These are phyloP conservation scores for Adenanthera pavonina DNA, from an alignment of 306 rosid genomes.

Conservation along the genomic window DNA sequence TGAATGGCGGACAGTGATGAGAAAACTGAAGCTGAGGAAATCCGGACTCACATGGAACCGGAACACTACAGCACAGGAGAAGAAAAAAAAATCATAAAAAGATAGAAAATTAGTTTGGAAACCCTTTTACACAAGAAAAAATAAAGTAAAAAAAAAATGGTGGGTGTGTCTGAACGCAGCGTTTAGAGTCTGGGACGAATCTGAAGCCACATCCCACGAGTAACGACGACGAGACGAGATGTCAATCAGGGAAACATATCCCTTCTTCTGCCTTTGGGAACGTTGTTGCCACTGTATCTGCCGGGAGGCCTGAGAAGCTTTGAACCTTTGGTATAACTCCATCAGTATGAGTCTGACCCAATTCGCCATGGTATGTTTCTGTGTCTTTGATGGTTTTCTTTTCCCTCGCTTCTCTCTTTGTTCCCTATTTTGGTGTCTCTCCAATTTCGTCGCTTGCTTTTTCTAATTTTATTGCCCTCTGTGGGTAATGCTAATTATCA, in stretches of 20 bases:
- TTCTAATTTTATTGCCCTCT: conserved; percentile 17
- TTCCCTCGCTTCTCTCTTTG: conserved; percentile 8
- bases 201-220: background rate
- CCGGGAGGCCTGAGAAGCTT: conserved; percentile 41
- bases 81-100: too few species aligned
- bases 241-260: background rate
- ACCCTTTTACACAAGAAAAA: too few species aligned
- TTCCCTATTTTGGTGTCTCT: background rate
- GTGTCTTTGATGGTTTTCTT: background rate
- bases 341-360: conserved; percentile 69
- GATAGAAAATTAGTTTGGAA: too few species aligned
- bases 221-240: background rate
- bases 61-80: too few species aligned
- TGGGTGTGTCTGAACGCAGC: conserved; percentile 2
- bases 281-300: background rate
- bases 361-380: conserved; percentile 80
- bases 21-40: too few species aligned
- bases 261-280: background rate
- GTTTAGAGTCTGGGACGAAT: conserved; percentile 1
- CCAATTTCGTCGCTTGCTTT: background rate
- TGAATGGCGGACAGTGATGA: too few species aligned
- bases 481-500: conserved; percentile 12
- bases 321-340: conserved; percentile 19
- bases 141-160: background rate
- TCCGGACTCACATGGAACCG: too few species aligned